Base-by-base conservation (phyloP, 495 filamentous ascomycete species). In the Collariella sp. region DNA sequence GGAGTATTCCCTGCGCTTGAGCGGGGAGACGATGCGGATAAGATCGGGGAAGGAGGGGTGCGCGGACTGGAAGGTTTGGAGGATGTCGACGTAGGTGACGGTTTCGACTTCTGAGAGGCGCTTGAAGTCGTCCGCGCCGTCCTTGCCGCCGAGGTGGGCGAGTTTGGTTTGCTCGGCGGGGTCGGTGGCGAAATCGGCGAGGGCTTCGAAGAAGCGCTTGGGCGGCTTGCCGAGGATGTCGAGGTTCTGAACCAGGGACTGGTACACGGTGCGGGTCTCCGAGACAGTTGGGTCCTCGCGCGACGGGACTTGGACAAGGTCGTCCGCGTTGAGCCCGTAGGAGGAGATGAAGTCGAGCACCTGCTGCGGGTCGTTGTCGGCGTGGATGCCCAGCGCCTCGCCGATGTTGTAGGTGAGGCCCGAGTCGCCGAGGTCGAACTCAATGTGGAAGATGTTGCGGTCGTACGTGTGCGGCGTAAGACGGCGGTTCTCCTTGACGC, bases 391-490 rank as follows among this genome's bases (percentile, higher is more conserved):
- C 10, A 98, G 85, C n/a, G 93, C 93, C 71, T 98, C 94, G 49
- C 93, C 93, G 65, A 98, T 97, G 58, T 94, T 88, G 69, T 98
- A 98, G 20, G 79, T 93, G 54, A 98, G 82, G 41, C 89, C 90
- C 34, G 90, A 93, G 60, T 83, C 72, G 45, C 89, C 90, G 18
- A 97, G 80, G 67, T 96, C 93, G 65, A 98, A 98, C 70, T 98
- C 93, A 59, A 98, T 97, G 74, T 98, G 93, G 85, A 98, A 98
- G 70, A 98, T 96, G 76, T 98, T 97, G 31, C 93, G 88, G 67
- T 96, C 91, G 68, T 98, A 98, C 11, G 85, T 84, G 42, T 69
- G 62, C 18, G 93, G 93, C 0, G 93, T 98, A 42, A 98, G 79
- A 41, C 93, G 80, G 52, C 91, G 85, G 72, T 96, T 96, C 73